These are phyloP conservation scores for Coccomyxa sp. DNA, from an alignment of 139 green algal genomes.

Conservation along the genomic window DNA sequence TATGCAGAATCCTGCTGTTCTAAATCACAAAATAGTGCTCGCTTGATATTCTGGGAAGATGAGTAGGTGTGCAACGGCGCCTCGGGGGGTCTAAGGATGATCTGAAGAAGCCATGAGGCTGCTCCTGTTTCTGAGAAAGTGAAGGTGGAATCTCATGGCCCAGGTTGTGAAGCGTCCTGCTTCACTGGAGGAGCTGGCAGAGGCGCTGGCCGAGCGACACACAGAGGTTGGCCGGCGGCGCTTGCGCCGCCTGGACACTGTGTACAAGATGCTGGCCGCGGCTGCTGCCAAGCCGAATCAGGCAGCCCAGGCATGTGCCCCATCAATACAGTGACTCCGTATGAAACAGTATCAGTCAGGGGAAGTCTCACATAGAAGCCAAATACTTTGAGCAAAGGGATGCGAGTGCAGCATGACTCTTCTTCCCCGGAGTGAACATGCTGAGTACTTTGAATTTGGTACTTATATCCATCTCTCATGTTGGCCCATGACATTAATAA, in stretches of 20 bases:
- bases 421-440: too few species aligned
- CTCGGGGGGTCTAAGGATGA: too few species aligned
- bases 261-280: constrained; percentile 26
- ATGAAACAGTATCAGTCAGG: background rate
- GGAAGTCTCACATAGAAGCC: background rate
- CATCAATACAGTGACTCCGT: background rate
- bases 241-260: constrained; percentile 44
- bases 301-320: constrained; percentile 1
- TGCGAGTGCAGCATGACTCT: too few species aligned
- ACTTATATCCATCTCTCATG: too few species aligned
- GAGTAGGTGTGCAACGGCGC: background rate
- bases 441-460: too few species aligned
- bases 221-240: constrained; percentile 19
- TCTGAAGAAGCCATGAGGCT: background rate
- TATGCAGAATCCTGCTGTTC: too few species aligned
- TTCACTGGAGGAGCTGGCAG: constrained; percentile 30
- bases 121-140: background rate
- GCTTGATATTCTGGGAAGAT: background rate
- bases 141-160: background rate
- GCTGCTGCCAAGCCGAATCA: constrained; percentile 13
- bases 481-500: too few species aligned
- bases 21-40: background rate
- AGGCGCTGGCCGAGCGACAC: constrained; percentile 24
- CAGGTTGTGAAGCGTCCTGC: constrained; percentile 23
- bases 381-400: too few species aligned